These are phyloP conservation scores for Nicotiana noctiflora DNA, from an alignment of 257 asterid genomes.

Conservation along the genomic window DNA sequence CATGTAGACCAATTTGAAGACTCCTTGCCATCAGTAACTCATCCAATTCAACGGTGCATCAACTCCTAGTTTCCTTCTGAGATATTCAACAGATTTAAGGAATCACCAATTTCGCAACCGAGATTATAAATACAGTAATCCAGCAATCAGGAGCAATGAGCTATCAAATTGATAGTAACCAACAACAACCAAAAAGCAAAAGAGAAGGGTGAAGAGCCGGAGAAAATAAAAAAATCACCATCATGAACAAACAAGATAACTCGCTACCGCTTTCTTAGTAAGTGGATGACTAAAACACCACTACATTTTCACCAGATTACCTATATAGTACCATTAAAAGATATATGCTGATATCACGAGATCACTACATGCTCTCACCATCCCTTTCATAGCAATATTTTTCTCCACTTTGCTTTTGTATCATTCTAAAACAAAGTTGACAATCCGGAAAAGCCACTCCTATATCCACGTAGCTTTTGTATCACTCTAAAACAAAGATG, in stretches of 20 bases:
- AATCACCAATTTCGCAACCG: background rate
- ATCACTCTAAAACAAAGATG: too few relatives aligned
- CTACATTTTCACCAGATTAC: background rate
- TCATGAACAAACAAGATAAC: background rate
- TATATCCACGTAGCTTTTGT: too few relatives aligned
- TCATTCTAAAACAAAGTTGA: background rate
- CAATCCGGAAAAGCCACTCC: background rate
- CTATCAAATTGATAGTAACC: background rate
- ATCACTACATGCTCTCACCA: background rate
- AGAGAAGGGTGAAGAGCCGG: background rate
- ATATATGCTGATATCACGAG: background rate
- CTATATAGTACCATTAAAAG: background rate
- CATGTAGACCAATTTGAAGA: background rate
- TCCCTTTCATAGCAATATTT: background rate
- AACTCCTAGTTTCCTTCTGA: background rate
- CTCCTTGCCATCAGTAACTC: background rate
- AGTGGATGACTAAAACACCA: background rate
- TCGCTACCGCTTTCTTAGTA: background rate
- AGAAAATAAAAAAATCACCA: background rate
- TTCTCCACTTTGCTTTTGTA: background rate
- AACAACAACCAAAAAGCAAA: background rate
- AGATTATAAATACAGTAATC: background rate
- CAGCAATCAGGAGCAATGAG: background rate
- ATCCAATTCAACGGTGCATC: background rate
- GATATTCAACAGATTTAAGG: background rate